These are phyloP conservation scores for Pseudofabraea citricarpa DNA, from an alignment of 2,329 filamentous ascomycete species.

Conservation along the genomic window DNA sequence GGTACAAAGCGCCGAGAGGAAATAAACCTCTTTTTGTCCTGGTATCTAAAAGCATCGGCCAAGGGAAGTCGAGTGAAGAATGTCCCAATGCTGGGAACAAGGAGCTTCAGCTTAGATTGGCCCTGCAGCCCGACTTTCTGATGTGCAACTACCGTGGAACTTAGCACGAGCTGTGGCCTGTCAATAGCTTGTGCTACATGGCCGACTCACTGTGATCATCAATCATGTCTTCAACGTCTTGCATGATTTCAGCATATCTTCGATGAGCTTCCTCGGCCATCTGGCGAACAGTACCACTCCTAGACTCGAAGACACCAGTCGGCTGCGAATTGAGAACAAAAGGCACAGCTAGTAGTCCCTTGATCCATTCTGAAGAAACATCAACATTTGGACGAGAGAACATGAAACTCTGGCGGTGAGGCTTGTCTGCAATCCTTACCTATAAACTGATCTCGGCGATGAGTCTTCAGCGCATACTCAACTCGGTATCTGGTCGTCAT, in stretches of 20 bases:
- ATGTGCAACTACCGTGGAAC: slow-evolving; percentile 54
- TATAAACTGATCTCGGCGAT: slow-evolving; percentile 82
- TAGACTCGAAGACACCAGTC: slow-evolving; percentile 73
- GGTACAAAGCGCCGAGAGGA: slow-evolving; percentile 89
- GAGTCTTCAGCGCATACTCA: slow-evolving; percentile 71
- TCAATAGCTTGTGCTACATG: slow-evolving; percentile 28
- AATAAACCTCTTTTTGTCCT: slow-evolving; percentile 81
- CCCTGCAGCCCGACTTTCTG: slow-evolving; percentile 60
- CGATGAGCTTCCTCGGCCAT: slow-evolving; percentile 79
- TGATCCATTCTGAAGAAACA: slow-evolving; percentile 76
- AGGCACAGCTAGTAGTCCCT: slow-evolving; percentile 86
- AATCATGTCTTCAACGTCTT: slow-evolving; percentile 86
- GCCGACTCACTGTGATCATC: slow-evolving; percentile 77
- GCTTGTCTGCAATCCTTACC: no score
- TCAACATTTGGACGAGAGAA: slow-evolving; percentile 1
- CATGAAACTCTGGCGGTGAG: no score
- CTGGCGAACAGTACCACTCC: slow-evolving; percentile 56
- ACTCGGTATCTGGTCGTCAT: slow-evolving; percentile 63
- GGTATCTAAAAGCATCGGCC: slow-evolving; percentile 85
- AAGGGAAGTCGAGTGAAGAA: slow-evolving; percentile 89
- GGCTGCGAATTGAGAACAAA: slow-evolving; percentile 97
- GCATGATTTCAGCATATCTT: slow-evolving; percentile 92
- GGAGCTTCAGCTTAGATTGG: slow-evolving; percentile 84
- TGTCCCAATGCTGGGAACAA: slow-evolving; percentile 85
- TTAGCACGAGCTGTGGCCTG: slow-evolving; percentile 4